Percentiles rank a stretch among this genome's conserved stretches.
These are phyloP conservation scores for Bothriochloa decipiens DNA, from an alignment of 176 grass and related monocot genomes.

Conservation along the genomic window DNA sequence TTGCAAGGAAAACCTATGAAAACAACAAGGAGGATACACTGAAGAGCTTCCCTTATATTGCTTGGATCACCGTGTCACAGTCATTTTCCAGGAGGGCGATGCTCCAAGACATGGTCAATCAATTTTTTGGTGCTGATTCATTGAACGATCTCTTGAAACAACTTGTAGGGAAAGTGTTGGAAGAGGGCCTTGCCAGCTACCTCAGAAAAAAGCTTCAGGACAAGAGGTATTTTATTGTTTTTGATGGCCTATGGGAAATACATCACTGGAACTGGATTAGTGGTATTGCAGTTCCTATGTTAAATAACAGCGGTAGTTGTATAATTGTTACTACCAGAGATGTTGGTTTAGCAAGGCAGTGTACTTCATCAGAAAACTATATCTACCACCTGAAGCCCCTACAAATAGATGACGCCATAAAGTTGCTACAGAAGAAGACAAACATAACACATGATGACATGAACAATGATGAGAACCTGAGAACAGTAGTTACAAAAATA, in stretches of 20 bases:
- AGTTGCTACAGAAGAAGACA: not conserved
- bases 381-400: not conserved
- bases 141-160: not conserved
- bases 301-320: not conserved
- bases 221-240: not conserved
- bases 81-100: not conserved
- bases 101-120: not conserved
- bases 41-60: not conserved
- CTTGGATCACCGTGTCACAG: not conserved
- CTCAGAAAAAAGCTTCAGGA: not conserved
- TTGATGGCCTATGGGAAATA: not conserved
- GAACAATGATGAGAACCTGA: not conserved
- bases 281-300: not conserved
- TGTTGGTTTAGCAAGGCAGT: not conserved
- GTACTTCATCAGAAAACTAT: not conserved
- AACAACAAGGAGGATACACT: not conserved
- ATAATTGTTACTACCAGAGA: not conserved
- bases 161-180: not conserved
- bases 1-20: not conserved
- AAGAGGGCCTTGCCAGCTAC: not conserved
- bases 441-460: not conserved
- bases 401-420: not conserved
- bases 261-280: not conserved
- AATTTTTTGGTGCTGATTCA: not conserved
- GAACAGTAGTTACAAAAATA: not conserved